Evolutionary conservation across 352 stramenopile species (phyloP), one percentile per base, ranked within the genome.

Genomic region (Phytophthora crassamura): DNA sequence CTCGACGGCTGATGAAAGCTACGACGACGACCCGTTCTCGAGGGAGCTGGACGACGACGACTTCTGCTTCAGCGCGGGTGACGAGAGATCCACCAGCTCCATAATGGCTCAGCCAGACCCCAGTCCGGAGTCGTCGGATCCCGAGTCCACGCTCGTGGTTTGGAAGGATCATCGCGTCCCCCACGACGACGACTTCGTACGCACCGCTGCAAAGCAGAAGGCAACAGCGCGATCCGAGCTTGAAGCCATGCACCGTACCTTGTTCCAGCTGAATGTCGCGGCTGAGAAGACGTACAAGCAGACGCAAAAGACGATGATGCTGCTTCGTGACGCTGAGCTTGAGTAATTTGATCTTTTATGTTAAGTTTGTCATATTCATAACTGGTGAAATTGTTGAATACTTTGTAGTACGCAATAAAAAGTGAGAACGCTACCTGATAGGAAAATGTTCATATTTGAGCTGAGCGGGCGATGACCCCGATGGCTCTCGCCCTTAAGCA

Each of bases 31-130:
- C 12, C 45, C 43, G 12, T 71, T 67, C 39, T 72, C 61, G 11
- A 63, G 65, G 35, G 69, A 80, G 25, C 35, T 78, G 33, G 68
- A 80, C 28, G 71, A 64, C 52, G 72, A 52, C 2, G 57, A 78
- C 15, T 72, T 72, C 40, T 59, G 63, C 58, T 78, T 69, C n/a
- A 72, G 67, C 36, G 57, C 54, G 18, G 40, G 39, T 35, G 65
- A 72, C 6, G 65, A 77, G 30, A 50, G 59, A 33, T 61, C 61
- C 46, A 39, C 32, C 15, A 59, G 47, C 18, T 75, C 61, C 5
- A 34, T 68, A 32, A 28, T 65, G 8, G 70, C 15, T 8, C 50
- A 74, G 14, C 54, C 59, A 15, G 59, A 67, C 45, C 64, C 55
- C 1, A 73, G 52, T 49, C 39, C 60, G 12, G 51, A 41, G 42